Conservation (phyloP, 2,329 filamentous ascomycete species). For the Pseudocercospora eumusae region DNA sequence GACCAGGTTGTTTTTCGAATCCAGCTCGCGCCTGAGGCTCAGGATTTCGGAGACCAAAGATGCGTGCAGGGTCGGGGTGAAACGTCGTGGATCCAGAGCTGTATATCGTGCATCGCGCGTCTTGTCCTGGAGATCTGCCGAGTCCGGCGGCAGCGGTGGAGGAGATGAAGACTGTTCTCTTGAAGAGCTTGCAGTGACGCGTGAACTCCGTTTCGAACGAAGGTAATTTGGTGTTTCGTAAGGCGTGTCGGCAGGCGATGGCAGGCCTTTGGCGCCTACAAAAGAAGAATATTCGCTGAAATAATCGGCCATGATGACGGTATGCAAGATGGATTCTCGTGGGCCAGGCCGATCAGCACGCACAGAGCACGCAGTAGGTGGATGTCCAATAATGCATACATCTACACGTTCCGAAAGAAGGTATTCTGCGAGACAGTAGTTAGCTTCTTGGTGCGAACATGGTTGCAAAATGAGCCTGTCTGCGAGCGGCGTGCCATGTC, state of each 20-base stretch:
- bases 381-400: slow-evolving; percentile 23
- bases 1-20: slow-evolving; percentile 84
- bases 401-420: slow-evolving; percentile 22
- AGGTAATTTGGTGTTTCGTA: slow-evolving; percentile 59
- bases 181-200: slow-evolving; percentile 57
- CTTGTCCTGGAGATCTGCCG: slow-evolving; percentile 41
- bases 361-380: slow-evolving; percentile 35
- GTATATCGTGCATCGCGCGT: slow-evolving; percentile 58
- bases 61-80: slow-evolving; percentile 92
- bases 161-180: slow-evolving; percentile 64
- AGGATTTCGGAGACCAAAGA: slow-evolving; percentile 94
- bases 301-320: slow-evolving; percentile 44
- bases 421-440: slow-evolving; percentile 14
- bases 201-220: slow-evolving; percentile 65
- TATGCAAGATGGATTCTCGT: background rate
- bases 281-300: slow-evolving; percentile 50
- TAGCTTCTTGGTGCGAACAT: slow-evolving; percentile 4
- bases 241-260: slow-evolving; percentile 70
- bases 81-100: slow-evolving; percentile 82
- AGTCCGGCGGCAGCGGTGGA: slow-evolving; percentile 53
- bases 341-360: slow-evolving; percentile 7
- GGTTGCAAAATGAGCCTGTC: slow-evolving; percentile 11
- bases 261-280: slow-evolving; percentile 59
- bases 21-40: slow-evolving; percentile 80
- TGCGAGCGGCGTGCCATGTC: background rate